Evolutionary conservation across 2,329 filamentous ascomycete genomes (phyloP), one percentile per base, ranked within the genome.

Genomic region (Ilyonectria robusta): DNA sequence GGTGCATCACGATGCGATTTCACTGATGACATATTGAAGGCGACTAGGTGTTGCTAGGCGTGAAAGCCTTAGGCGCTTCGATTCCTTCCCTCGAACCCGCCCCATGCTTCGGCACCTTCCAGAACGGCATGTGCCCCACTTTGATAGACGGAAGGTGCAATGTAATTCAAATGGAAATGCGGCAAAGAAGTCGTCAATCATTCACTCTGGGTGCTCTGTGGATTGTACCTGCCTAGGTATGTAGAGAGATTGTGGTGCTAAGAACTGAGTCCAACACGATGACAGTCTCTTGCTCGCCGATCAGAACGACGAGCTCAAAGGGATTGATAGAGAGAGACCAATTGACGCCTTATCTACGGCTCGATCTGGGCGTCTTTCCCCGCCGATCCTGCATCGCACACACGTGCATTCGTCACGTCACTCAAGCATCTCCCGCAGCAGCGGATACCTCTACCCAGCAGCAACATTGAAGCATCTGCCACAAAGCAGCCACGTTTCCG

Each of bases 361-460:
- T 35, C 50, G 50, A 53, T 53, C 50, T 35, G 29, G 29, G 21
- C 31, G 50, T 21, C 11, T n/a, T 53, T 53, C 48, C n/a, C 50
- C 50, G 21, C 50, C 29, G n/a, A 53, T 21, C 29, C n/a, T 11
- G 19, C 50, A 53, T 35, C 50, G 50, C 50, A 53, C 33, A 51
- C 40, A 9, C 8, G 26, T 6, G 26, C 26, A 26, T 26, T 21
- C 50, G 50, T n/a, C n/a, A 53, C 50, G 29, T n/a, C 29, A 51
- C 26, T 10, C 17, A 47, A 17, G 19, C 19, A 48, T 17, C 46
- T 26, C 19, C 44, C 21, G 7, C 26, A 50, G n/a, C 48, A 33
- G 23, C 47, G 8, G 31, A 6, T 4, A 11, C 9, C 2, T 21
- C 2, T 21, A 21, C 21, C 7, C 7, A 11, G 31, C 8, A 33